Evolutionary conservation across 768 basidiomycete genomes (phyloP).

Genomic region (Lactifluus volemus): DNA sequence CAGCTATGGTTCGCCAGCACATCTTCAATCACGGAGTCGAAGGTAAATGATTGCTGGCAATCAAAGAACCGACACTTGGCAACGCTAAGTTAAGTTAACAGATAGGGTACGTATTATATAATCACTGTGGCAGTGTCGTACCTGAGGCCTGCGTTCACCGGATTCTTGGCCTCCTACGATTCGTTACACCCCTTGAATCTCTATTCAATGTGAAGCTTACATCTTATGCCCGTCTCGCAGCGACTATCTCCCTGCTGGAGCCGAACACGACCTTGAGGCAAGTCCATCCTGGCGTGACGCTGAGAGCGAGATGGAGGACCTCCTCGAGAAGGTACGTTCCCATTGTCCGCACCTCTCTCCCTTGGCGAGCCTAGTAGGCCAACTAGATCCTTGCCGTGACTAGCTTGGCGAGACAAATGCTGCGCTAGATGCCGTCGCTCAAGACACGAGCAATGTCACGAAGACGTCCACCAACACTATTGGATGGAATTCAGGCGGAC

Average conservation of each 20-base stretch:
- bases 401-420: constrained; percentile 87
- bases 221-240: constrained; percentile 80
- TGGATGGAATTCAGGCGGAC: constrained; percentile 77
- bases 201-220: constrained; percentile 87
- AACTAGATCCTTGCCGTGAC: constrained; percentile 17
- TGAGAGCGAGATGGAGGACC: constrained; percentile 78
- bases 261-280: constrained; percentile 47
- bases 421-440: constrained; percentile 58
- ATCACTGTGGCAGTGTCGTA: background rate
- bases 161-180: constrained; percentile 83
- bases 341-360: background rate
- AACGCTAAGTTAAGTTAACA: too few relatives aligned
- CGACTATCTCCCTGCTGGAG: constrained; percentile 44
- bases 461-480: constrained; percentile 86
- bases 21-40: background rate
- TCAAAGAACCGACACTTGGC: background rate
- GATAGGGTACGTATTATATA: background rate
- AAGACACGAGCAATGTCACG: constrained; percentile 66
- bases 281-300: constrained; percentile 71
- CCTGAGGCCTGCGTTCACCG: too few relatives aligned
- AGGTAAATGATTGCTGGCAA: background rate
- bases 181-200: constrained; percentile 85
- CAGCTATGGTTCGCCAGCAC: background rate
- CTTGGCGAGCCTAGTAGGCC: constrained; percentile 6
- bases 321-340: constrained; percentile 66